Conservation (phyloP, 2,329 filamentous ascomycete genomes). For the Colletotrichum godetiae region DNA sequence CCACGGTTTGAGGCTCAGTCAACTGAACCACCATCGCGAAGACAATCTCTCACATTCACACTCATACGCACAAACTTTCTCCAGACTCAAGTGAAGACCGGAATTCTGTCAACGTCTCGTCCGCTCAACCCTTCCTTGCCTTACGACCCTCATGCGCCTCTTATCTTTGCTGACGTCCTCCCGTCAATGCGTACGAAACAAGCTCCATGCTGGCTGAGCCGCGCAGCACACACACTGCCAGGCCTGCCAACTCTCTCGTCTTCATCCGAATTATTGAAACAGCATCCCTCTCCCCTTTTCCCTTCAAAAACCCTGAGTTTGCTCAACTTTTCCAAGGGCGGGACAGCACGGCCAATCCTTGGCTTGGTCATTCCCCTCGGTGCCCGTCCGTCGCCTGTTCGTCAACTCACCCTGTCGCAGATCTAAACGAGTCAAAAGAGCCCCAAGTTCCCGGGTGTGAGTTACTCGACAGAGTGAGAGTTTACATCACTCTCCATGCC, state of each 20-base stretch:
- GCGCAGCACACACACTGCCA: not conserved
- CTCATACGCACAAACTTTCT: not conserved
- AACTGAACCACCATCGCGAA: constrained; percentile 18
- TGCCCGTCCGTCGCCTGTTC: not conserved
- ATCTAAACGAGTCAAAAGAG: constrained; percentile 20
- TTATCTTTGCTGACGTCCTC: not conserved
- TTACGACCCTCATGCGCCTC: not conserved
- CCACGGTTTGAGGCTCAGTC: constrained; percentile 34
- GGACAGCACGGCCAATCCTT: not conserved
- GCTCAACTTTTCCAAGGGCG: constrained; percentile 10
- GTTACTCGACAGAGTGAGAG: constrained; percentile 12
- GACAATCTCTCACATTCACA: constrained; percentile 2
- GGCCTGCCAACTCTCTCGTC: not conserved
- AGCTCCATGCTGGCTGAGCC: constrained; percentile 8
- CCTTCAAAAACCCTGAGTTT: constrained; percentile 11
- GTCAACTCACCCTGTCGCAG: constrained; percentile 16
- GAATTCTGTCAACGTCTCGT: not conserved
- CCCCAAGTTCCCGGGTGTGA: constrained; percentile 24
- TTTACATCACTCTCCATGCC: constrained; percentile 22
- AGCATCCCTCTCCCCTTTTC: constrained; percentile 1
- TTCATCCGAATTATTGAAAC: constrained; percentile 34
- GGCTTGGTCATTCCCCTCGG: not conserved
- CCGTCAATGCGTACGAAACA: constrained; percentile 5
- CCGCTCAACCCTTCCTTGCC: not conserved
- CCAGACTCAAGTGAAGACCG: not conserved